These are phyloP conservation scores for Spongiforma sp. DNA, from an alignment of 1,284 basidiomycete species.

Conservation along the genomic window DNA sequence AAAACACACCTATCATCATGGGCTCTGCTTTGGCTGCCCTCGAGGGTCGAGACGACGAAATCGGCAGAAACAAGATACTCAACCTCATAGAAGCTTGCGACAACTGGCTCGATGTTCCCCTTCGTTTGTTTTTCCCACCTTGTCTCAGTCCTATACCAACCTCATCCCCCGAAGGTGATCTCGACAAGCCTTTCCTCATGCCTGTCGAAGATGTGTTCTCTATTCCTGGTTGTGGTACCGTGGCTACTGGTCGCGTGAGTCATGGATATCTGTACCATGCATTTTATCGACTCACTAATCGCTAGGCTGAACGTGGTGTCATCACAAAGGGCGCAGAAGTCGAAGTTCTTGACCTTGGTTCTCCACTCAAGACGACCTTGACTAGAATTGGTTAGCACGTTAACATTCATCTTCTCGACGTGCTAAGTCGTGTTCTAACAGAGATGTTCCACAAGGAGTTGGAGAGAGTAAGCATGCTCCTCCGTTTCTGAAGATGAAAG, in stretches of 20 bases:
- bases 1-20: slow-evolving; percentile 96
- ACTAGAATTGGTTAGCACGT: slow-evolving; percentile 86
- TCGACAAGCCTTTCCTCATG: slow-evolving; percentile 98
- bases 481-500: no score
- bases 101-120: slow-evolving; percentile 93
- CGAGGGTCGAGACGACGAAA: slow-evolving; percentile 82
- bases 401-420: not conserved
- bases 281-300: slow-evolving; percentile 9
- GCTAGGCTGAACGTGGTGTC: slow-evolving; percentile 90
- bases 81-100: slow-evolving; percentile 93
- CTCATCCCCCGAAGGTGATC: slow-evolving; percentile 65
- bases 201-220: slow-evolving; percentile 98
- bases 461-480: slow-evolving; percentile 76
- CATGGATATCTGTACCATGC: not conserved
- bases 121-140: slow-evolving; percentile 59
- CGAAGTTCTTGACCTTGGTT: slow-evolving; percentile 92
- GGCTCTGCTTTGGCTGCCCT: slow-evolving; percentile 97
- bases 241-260: slow-evolving; percentile 87
- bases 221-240: slow-evolving; percentile 98
- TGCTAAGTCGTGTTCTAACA: slow-evolving; percentile 35
- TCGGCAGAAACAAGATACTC: slow-evolving; percentile 83
- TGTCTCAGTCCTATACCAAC: not conserved
- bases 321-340: slow-evolving; percentile 95
- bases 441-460: slow-evolving; percentile 99
- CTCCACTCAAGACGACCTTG: slow-evolving; percentile 88